Conservation (phyloP, 352 stramenopile genomes). For the Thraustochytrium striatum region DNA sequence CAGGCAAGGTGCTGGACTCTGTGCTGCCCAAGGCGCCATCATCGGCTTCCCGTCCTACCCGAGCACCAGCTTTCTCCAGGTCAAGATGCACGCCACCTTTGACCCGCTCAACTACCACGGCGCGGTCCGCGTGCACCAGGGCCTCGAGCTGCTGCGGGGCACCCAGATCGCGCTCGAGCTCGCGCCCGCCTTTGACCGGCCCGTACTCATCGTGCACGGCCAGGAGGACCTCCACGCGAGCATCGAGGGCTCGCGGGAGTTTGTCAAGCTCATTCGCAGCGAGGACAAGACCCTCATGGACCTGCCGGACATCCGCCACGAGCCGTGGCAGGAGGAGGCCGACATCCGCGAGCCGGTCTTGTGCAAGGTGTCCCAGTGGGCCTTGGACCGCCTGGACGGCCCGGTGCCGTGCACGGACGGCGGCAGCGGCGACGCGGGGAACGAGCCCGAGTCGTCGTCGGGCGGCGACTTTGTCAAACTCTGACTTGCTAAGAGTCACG, state of each 20-base stretch:
- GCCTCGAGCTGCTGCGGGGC: constrained; percentile 21
- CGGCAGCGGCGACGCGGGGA: too few species aligned
- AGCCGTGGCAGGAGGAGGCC: constrained; percentile 37
- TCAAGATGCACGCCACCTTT: constrained; percentile 46
- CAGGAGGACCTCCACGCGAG: constrained; percentile 22
- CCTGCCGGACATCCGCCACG: constrained; percentile 39
- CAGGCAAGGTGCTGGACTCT: constrained; percentile 27
- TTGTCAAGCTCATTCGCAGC: constrained; percentile 39
- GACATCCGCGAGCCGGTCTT: constrained; percentile 31
- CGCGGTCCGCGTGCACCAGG: constrained; percentile 26
- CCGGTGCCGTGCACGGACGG: too few species aligned
- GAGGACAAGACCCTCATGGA: constrained; percentile 48
- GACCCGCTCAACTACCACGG: constrained; percentile 49
- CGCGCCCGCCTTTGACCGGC: constrained; percentile 19
- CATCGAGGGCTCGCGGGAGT: constrained; percentile 46
- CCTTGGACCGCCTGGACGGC: not conserved
- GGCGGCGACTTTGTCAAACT: too few species aligned
- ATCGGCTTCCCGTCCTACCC: constrained; percentile 30
- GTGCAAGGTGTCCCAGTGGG: not conserved
- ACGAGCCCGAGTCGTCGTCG: too few species aligned
- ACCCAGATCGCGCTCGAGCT: constrained; percentile 14
- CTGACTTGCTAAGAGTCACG: too few species aligned
- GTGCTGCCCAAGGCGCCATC: constrained; percentile 31
- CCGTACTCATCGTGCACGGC: constrained; percentile 45
- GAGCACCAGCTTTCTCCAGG: constrained; percentile 42